Base-by-base conservation (phyloP, 257 asterid species). In the Nicotiana attenuata region DNA sequence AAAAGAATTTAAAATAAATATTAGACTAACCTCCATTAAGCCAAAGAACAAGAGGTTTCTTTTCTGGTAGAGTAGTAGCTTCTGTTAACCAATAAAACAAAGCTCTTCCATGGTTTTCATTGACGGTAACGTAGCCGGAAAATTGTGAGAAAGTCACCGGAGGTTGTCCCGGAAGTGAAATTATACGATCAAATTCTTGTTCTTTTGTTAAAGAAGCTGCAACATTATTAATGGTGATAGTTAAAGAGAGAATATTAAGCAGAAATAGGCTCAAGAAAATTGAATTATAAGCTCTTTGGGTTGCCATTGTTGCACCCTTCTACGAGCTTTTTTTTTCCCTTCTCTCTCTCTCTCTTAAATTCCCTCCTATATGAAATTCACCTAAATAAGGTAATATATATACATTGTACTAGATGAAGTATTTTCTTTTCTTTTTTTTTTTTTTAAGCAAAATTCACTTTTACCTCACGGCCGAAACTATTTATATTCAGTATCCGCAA, bases 51-150 rank as follows among this genome's bases (percentile, higher is more conserved):
- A 93, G 94, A 71, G 97, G 97, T 52, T 91, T 92, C 7, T 60
- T 68, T 31, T 85, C 82, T 0, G 94, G 90, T 33, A 73, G 29
- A 69, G 38, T 71, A 3, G 90, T 78, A 5, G 97, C 96, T 79
- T 93, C 93, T 0, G 96, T 93, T 13, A 94, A 81, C 98, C 97
- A 94, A 63, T 94, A 94, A 41, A 94, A 93, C 53, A 93, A 92
- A 24, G 98, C 94, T 13, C 97, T 87, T n/a, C 96, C 97, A 5
- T 90, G 87, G 13, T 81, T 82, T 63, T 85, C 87, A 38, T 91
- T 83, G 68, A 92, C 97, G 19, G 93, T 86, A 3, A 94, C 91
- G 24, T 94, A 93, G 50, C 98, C 98, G 57, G 98, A 93, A 65
- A 88, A 93, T 29, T 94, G 98, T 14, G 90, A 85, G 81, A 94